These are phyloP conservation scores for Coniochaeta sp. DNA, from an alignment of 2,329 filamentous ascomycete species.

Conservation along the genomic window DNA sequence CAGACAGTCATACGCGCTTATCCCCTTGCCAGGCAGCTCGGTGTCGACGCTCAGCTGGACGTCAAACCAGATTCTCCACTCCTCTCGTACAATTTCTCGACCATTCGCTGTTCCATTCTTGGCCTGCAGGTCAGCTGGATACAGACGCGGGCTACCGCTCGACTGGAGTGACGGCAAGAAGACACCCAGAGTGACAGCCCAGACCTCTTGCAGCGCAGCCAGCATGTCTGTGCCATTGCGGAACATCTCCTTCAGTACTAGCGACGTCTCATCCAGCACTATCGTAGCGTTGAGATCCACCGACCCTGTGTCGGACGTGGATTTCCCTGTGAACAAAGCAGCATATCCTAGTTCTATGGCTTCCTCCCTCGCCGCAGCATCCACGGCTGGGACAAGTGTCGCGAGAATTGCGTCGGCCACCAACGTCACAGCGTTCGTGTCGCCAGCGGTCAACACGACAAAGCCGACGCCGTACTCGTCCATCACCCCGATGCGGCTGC, in stretches of 20 bases:
- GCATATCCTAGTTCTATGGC: conserved; percentile 6
- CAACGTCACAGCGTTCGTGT: conserved; percentile 6
- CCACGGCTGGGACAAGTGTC: conserved; percentile 10
- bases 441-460: conserved; percentile 13
- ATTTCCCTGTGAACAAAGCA: conserved; percentile 5
- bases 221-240: conserved; percentile 10
- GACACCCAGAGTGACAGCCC: conserved; percentile 4
- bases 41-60: conserved; percentile 3
- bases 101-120: neutral
- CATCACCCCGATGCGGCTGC: conserved; percentile 8
- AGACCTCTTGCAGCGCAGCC: conserved; percentile 6
- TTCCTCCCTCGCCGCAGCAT: conserved; percentile 9
- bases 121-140: conserved; percentile 7
- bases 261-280: conserved; percentile 3
- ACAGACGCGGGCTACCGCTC: conserved; percentile 4
- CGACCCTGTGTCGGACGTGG: conserved; percentile 1
- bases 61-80: conserved; percentile 12
- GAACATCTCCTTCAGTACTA: conserved; percentile 3
- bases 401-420: conserved; percentile 9
- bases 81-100: conserved; percentile 5
- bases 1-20: conserved; percentile 9
- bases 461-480: conserved; percentile 15
- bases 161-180: conserved; percentile 6
- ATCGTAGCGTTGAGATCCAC: conserved; percentile 5
- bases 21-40: conserved; percentile 10